Evolutionary conservation across 2,329 filamentous ascomycete species (phyloP).

Genomic region (Xylariaceae sp.): DNA sequence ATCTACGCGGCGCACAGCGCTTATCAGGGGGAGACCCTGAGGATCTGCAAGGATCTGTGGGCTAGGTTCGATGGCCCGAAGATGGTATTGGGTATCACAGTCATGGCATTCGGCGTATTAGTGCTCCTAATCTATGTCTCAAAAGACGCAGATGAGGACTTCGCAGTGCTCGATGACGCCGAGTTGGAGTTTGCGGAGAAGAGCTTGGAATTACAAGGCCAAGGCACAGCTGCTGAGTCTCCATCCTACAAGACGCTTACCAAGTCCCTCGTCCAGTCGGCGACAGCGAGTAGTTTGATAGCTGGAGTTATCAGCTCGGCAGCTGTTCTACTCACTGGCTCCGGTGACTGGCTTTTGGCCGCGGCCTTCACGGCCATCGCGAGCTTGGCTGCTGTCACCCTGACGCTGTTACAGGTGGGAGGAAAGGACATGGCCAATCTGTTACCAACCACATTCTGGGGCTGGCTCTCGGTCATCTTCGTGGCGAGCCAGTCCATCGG

Average conservation of each 20-base stretch:
- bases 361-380: constrained; percentile 35
- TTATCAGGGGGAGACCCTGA: constrained; percentile 74
- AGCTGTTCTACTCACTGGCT: constrained; percentile 26
- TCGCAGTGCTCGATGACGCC: constrained; percentile 44
- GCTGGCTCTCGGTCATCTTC: constrained; percentile 75
- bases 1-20: constrained; percentile 53
- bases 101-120: constrained; percentile 61
- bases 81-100: constrained; percentile 72
- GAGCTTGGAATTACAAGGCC: constrained; percentile 43
- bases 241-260: constrained; percentile 30
- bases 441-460: constrained; percentile 73
- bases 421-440: constrained; percentile 42
- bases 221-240: constrained; percentile 19
- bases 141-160: constrained; percentile 46
- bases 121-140: constrained; percentile 68
- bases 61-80: constrained; percentile 81
- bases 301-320: constrained; percentile 26
- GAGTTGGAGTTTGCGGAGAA: constrained; percentile 54
- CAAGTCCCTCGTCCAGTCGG: constrained; percentile 31
- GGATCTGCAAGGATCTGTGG: constrained; percentile 78
- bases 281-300: constrained; percentile 26
- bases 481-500: constrained; percentile 83
- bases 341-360: constrained; percentile 33
- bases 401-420: constrained; percentile 33
- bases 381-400: constrained; percentile 34